Evolutionary conservation across 805 yeast species (phyloP), one percentile per base, ranked within the genome.

Genomic region (Ogataea paradorogensis): DNA sequence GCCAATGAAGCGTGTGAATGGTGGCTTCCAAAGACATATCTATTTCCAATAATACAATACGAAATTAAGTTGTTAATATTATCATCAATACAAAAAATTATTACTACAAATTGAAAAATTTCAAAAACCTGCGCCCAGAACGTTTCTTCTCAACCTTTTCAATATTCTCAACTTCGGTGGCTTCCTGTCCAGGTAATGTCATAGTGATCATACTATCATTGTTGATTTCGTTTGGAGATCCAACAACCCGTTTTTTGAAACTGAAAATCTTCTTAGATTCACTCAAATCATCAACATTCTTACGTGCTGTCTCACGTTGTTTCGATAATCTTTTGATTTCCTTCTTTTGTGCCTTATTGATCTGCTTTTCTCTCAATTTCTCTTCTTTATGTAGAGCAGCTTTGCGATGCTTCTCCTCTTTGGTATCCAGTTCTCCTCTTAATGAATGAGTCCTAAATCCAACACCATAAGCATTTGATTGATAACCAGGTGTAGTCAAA

Each of bases 1-100:
- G 88, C 88, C 88, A 81, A 54, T 80, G 84, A 11, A 81, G 73
- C 1, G 83, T 71, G 23, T 80, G 63, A 2, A 81, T 76, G 15
- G 59, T 52, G 1, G 73, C 74, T 20, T 62, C 61, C 9, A 62
- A 41, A 9, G 47, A 35, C 34, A 39, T 39, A 5, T 18, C 20
- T 18, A n/a, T 18, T 18, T 6, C 18, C 7, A 9, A 5, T 20
- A 25, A 16, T 14, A 14, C 21, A 28, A 15, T 29, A 5, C 27
- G 16, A 18, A 13, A 6, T 14, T 20, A 20, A 14, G 27, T n/a
- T 27, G 9, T 13, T 9, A 20, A 16, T 23, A 30, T 36, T 16
- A 21, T 15, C 15, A 15, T 13, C 31, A 38, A 23, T 13, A 26
- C 14, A 26, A 16, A 15, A 11, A 18, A 18, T 18, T 25, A 35